These are phyloP conservation scores for Apiospora arundinis DNA, from an alignment of 2,329 filamentous ascomycete species.

Conservation along the genomic window DNA sequence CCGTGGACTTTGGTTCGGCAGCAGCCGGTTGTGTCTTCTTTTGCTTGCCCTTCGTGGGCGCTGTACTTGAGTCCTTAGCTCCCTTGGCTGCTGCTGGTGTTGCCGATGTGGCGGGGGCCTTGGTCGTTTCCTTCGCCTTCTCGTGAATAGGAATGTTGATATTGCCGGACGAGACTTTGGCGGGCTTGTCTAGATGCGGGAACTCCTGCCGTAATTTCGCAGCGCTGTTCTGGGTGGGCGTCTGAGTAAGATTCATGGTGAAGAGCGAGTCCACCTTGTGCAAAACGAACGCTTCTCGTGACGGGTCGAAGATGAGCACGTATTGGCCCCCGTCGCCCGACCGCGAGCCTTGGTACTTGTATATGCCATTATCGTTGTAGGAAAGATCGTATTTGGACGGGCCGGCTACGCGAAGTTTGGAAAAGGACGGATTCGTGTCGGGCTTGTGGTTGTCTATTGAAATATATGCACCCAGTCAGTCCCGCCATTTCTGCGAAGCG, in stretches of 20 bases:
- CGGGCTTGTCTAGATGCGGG: constrained; percentile 61
- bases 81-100: constrained; percentile 2
- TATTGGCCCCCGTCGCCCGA: constrained; percentile 63
- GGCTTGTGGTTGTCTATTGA: constrained; percentile 69
- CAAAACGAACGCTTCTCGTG: constrained; percentile 77
- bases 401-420: constrained; percentile 58
- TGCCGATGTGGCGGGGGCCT: not conserved
- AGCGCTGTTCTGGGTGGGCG: constrained; percentile 68
- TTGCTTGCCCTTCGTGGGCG: constrained; percentile 19
- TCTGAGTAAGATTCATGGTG: constrained; percentile 82
- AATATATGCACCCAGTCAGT: not conserved
- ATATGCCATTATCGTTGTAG: constrained; percentile 61
- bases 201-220: constrained; percentile 70
- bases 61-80: not conserved
- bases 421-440: constrained; percentile 54
- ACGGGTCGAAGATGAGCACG: constrained; percentile 77
- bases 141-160: constrained; percentile 29
- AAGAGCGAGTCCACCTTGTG: constrained; percentile 83
- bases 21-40: constrained; percentile 19
- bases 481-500: not conserved
- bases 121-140: constrained; percentile 29
- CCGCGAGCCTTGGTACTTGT: constrained; percentile 66
- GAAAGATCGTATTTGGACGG: constrained; percentile 60
- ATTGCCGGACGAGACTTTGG: constrained; percentile 21
- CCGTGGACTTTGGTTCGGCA: not conserved